phyloP scores from a whole-genome alignment of 495 filamentous ascomycete genomes.

The Aspergillus bridgeri region DNA sequence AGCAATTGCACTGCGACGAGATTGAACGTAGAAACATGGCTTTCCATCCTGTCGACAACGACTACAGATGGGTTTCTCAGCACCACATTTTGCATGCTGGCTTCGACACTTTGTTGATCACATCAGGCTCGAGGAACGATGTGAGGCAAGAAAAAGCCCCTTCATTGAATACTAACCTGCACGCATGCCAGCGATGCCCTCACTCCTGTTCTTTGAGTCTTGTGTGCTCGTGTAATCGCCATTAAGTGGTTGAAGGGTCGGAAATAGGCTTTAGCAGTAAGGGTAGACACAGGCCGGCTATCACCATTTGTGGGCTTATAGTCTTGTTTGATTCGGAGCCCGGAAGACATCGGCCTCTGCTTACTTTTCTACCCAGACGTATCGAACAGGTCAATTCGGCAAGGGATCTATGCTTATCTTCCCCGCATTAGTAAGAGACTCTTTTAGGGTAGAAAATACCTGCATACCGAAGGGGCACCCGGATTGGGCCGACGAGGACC shows the following conservation, averaged over 20 bases:
- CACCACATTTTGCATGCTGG: background rate
- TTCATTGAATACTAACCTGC: background rate
- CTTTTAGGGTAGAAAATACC: background rate
- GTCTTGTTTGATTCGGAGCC: background rate
- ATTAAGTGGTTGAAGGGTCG: background rate
- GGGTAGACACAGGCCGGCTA: background rate
- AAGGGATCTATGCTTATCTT: background rate
- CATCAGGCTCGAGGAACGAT: background rate
- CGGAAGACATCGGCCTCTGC: background rate
- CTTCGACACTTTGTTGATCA: background rate
- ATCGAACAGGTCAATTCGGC: background rate
- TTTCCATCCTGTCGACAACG: background rate
- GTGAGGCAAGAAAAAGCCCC: background rate
- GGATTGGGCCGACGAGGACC: background rate
- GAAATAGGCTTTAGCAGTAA: background rate
- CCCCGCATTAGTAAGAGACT: background rate
- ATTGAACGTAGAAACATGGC: background rate
- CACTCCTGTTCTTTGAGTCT: background rate
- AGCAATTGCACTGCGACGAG: background rate
- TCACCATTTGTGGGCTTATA: background rate
- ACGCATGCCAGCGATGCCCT: background rate
- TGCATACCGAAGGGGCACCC: background rate
- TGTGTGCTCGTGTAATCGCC: background rate
- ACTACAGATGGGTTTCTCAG: background rate
- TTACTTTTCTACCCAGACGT: background rate